Evolutionary conservation across 2,329 filamentous ascomycete species (phyloP), one percentile per base, ranked within the genome.

Genomic region (Sarocladiaceae sp.): DNA sequence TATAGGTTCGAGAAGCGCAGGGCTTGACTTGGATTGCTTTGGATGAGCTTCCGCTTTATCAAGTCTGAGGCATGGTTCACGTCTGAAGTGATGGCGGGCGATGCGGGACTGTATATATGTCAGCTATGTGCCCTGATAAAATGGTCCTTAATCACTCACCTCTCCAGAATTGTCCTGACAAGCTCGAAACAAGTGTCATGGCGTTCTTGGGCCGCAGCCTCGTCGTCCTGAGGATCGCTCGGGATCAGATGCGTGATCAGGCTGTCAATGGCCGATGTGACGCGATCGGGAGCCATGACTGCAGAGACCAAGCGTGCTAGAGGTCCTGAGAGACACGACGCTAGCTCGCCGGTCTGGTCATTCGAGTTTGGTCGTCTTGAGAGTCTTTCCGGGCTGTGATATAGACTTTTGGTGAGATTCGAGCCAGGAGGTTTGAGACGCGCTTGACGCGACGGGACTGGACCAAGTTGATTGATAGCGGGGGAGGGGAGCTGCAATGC

Each of bases 31-130:
- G 82, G 82, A 63, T 90, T 89, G 59, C 86, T 87, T 60, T 88
- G 83, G 53, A 95, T 82, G 57, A 99, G 77, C 70, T 88, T 90
- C 64, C 89, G 84, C 73, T 93, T 94, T 68, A 99, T 97, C 61
- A 96, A 73, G 66, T 97, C 91, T 26, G 90, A 90, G 51, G 92
- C 91, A 76, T 97, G 92, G 66, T 96, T 93, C 57, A 96, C 86
- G 65, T 92, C 87, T 54, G 86, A 79, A 26, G 80, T 78, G 50
- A 86, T 71, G 51, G 78, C 71, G 48, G 82, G 76, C 55, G 78
- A 77, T 53, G 70, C 65, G 40, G 75, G 74, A 56, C 76, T 79
- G 48, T 28, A 20, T 37, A 35, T 37, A 51, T 47, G 54, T 56
- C 31, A 56, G 54, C 20, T 40, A 17, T 20, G 11, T 22, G 15